Conservation (phyloP, 495 filamentous ascomycete genomes). For the Neurospora sp. region DNA sequence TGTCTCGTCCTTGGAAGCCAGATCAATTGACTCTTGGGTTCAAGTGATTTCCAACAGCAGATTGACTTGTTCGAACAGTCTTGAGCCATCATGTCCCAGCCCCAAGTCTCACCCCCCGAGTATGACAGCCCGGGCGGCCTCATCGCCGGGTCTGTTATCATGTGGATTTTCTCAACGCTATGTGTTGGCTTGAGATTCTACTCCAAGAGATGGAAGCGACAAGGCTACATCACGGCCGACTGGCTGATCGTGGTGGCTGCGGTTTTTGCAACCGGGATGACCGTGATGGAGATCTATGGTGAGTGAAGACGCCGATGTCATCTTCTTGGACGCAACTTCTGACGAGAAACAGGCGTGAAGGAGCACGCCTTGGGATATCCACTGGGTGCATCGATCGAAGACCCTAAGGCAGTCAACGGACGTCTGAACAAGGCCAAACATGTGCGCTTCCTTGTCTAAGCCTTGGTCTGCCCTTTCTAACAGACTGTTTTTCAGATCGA, state of each 20-base stretch:
- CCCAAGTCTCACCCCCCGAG: not conserved
- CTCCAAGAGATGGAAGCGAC: slow-evolving; percentile 6
- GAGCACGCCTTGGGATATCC: slow-evolving; percentile 3
- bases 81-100: not conserved
- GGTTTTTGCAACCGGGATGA: slow-evolving; percentile 3
- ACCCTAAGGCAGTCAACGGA: slow-evolving; percentile 3
- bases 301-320: not conserved
- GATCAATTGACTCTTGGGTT: not conserved
- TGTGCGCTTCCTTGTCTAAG: not conserved
- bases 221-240: slow-evolving; percentile 4
- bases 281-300: slow-evolving; percentile 6
- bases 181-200: slow-evolving; percentile 8
- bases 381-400: not conserved
- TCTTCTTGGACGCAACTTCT: not conserved
- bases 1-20: not conserved
- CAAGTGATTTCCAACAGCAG: not conserved
- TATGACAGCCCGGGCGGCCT: slow-evolving; percentile 8
- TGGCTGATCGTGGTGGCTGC: slow-evolving; percentile 5
- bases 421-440: slow-evolving; percentile 6
- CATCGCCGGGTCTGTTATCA: slow-evolving; percentile 2
- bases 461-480: not conserved
- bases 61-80: not conserved
- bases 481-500: not conserved
- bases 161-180: not conserved
- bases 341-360: not conserved